Evolutionary conservation across 169 alveolate genomes (phyloP).

Genomic region (Toxoplasma gondii): DNA sequence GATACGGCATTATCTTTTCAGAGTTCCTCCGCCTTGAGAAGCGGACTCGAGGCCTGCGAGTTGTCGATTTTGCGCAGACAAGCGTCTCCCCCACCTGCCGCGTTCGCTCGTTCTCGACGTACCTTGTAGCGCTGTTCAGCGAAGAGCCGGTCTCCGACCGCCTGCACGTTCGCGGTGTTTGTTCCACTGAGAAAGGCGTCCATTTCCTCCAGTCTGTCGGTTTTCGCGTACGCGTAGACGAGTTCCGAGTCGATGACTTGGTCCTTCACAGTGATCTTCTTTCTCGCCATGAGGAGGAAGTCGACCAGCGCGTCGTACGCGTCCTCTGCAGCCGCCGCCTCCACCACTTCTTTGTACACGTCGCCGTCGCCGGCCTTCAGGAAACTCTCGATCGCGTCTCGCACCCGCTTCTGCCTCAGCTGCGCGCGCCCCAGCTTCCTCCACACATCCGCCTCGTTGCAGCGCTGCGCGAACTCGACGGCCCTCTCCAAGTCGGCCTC

Average conservation of each 20-base stretch:
- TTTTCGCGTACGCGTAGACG: conserved; percentile 92
- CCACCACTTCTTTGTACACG: conserved; percentile 80
- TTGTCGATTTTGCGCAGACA: too few relatives aligned
- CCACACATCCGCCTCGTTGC: conserved; percentile 87
- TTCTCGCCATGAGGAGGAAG: conserved; percentile 93
- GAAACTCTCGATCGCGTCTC: conserved; percentile 95
- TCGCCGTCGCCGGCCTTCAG: conserved; percentile 93
- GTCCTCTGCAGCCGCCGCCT: conserved; percentile 65
- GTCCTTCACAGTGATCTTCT: conserved; percentile 83
- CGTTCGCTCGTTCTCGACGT: too few relatives aligned
- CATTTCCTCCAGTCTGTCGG: conserved; percentile 89
- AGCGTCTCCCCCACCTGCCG: too few relatives aligned
- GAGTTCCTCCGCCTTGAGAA: too few relatives aligned
- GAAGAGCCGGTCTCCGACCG: conserved; percentile 92
- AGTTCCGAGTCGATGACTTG: conserved; percentile 92
- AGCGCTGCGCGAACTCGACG: conserved; percentile 75
- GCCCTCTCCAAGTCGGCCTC: conserved; percentile 77
- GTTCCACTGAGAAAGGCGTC: conserved; percentile 92
- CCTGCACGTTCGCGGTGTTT: conserved; percentile 88
- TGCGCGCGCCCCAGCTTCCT: conserved; percentile 95
- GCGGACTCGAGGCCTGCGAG: too few relatives aligned
- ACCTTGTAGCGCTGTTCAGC: conserved; percentile 89
- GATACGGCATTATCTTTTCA: too few relatives aligned
- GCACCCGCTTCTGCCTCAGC: conserved; percentile 83
- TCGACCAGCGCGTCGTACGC: conserved; percentile 87